Evolutionary conservation across 352 stramenopile genomes (phyloP).

Genomic region (Phytophthora vignae): DNA sequence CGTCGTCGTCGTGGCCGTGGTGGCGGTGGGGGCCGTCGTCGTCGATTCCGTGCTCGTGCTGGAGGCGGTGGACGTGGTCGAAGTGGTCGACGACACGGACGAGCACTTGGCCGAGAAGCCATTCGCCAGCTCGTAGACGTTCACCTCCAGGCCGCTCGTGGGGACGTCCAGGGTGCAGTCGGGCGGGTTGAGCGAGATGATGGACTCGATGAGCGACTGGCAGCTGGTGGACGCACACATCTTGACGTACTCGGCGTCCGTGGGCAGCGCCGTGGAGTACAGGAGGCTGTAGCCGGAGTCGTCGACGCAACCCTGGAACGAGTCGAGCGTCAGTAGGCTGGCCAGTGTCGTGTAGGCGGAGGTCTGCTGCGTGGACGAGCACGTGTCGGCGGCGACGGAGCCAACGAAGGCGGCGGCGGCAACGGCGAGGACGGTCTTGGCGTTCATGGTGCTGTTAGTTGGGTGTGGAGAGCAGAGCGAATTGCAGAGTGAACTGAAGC

Average conservation of each 20-base stretch:
- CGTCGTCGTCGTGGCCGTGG: background rate
- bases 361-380: constrained; percentile 29
- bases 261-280: constrained; percentile 32
- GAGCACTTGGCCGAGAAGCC: constrained; percentile 21
- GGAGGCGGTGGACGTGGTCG: constrained; percentile 2
- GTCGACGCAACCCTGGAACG: constrained; percentile 32
- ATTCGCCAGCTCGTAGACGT: constrained; percentile 35
- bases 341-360: constrained; percentile 41
- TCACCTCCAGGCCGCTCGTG: constrained; percentile 28
- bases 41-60: constrained; percentile 4
- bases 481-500: constrained; percentile 34
- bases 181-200: constrained; percentile 17
- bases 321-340: constrained; percentile 31
- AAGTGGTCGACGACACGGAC: constrained; percentile 12
- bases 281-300: constrained; percentile 46
- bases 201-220: constrained; percentile 25
- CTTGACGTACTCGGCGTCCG: constrained; percentile 31
- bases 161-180: constrained; percentile 35
- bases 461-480: constrained; percentile 15
- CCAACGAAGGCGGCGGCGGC: constrained; percentile 28
- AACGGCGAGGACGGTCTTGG: constrained; percentile 29
- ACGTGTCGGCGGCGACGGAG: constrained; percentile 19
- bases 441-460: constrained; percentile 32
- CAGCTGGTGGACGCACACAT: constrained; percentile 41
- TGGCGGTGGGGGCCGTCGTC: constrained; percentile 1